Evolutionary conservation across 2,329 filamentous ascomycete species (phyloP).

Genomic region (Sarocladiaceae sp.): DNA sequence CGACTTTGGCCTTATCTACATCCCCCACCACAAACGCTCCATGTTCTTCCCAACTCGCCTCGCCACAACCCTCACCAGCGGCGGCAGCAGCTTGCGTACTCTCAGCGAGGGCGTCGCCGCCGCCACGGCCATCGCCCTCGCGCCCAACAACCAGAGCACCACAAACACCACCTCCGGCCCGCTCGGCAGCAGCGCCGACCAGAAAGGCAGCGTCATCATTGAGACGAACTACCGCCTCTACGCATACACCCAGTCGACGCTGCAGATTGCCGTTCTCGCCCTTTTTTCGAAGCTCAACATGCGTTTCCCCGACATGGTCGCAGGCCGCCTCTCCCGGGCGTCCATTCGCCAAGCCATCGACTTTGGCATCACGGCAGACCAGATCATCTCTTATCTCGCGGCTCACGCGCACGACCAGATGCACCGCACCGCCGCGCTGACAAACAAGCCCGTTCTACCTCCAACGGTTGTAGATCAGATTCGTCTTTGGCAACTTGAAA

Average conservation of each 20-base stretch:
- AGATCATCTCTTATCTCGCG: slow-evolving; percentile 89
- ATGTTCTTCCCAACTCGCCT: slow-evolving; percentile 87
- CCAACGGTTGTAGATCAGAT: slow-evolving; percentile 98
- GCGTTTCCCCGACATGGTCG: slow-evolving; percentile 90
- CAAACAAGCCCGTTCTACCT: slow-evolving; percentile 69
- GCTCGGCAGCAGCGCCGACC: slow-evolving; percentile 30
- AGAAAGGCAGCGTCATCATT: slow-evolving; percentile 82
- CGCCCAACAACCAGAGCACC: slow-evolving; percentile 22
- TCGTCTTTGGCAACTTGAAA: slow-evolving; percentile 93
- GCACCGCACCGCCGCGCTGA: slow-evolving; percentile 55
- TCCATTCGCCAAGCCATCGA: slow-evolving; percentile 83
- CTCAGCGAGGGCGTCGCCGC: slow-evolving; percentile 63
- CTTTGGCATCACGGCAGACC: slow-evolving; percentile 87
- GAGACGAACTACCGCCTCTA: slow-evolving; percentile 98
- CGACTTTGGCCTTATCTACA: slow-evolving; percentile 89
- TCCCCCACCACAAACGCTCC: slow-evolving; percentile 48
- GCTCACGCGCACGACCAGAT: slow-evolving; percentile 95
- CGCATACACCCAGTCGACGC: slow-evolving; percentile 87
- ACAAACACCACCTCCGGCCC: slow-evolving; percentile 31
- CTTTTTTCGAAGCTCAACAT: slow-evolving; percentile 85
- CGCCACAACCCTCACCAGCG: slow-evolving; percentile 87
- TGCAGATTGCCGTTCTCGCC: slow-evolving; percentile 89
- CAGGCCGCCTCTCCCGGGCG: slow-evolving; percentile 81
- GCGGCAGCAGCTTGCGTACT: slow-evolving; percentile 64
- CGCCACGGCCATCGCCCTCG: slow-evolving; percentile 44